Evolutionary conservation across 805 yeast genomes (phyloP).

Genomic region (Candida ulmi): DNA sequence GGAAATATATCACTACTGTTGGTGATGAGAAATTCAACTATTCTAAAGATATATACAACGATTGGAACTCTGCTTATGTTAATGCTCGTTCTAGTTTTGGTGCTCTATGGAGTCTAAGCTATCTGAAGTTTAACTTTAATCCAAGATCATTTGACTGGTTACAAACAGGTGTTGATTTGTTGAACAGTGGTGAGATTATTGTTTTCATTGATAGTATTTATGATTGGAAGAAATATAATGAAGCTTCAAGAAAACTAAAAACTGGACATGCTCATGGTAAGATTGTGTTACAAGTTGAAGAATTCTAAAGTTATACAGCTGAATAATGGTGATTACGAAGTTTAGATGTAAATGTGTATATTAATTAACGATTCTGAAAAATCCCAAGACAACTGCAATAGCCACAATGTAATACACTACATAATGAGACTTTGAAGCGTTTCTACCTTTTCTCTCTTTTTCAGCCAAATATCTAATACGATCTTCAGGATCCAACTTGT

Average conservation of each 20-base stretch:
- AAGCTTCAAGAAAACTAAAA: constrained; percentile 49
- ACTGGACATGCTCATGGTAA: constrained; percentile 62
- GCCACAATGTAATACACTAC: constrained; percentile 29
- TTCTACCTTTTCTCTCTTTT: constrained; percentile 11
- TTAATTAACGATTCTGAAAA: constrained; percentile 15
- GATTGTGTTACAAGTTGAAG: constrained; percentile 45
- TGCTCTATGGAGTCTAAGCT: constrained; percentile 30
- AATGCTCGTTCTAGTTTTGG: constrained; percentile 31
- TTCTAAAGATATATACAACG: constrained; percentile 27
- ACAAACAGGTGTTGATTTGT: constrained; percentile 35
- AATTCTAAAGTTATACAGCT: constrained; percentile 29
- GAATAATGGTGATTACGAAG: no score
- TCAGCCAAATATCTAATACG: constrained; percentile 42
- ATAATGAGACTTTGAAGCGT: constrained; percentile 3
- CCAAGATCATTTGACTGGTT: constrained; percentile 33
- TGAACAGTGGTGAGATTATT: constrained; percentile 40
- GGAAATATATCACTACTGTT: constrained; percentile 50
- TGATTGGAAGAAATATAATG: constrained; percentile 46
- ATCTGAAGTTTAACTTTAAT: constrained; percentile 30
- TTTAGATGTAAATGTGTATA: no score
- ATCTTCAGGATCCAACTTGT: constrained; percentile 50
- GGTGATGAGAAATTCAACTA: constrained; percentile 53
- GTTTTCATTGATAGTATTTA: constrained; percentile 51
- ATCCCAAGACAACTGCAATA: constrained; percentile 24
- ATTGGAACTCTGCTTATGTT: constrained; percentile 30